These are phyloP conservation scores for Fimicolochytrium jonesii DNA, from an alignment of 192 early-diverging fungal species.

Conservation along the genomic window DNA sequence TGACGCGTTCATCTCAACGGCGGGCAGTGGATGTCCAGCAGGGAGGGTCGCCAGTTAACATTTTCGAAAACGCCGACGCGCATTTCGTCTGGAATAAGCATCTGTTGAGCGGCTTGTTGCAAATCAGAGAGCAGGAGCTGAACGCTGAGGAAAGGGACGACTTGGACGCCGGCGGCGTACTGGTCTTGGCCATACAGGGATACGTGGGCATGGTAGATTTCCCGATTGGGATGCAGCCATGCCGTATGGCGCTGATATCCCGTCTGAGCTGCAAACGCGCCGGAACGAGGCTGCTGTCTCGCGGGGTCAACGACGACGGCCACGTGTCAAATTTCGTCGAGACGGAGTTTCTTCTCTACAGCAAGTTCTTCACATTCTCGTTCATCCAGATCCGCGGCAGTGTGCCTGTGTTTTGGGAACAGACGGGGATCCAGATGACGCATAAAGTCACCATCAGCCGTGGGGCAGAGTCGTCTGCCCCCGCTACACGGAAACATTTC, in stretches of 20 bases:
- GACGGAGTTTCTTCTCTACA: constrained; percentile 78
- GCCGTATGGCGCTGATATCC: constrained; percentile 54
- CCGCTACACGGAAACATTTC: constrained; percentile 45
- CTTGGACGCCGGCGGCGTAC: constrained; percentile 71
- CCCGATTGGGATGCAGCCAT: constrained; percentile 21
- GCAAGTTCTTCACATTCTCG: constrained; percentile 52
- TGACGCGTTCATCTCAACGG: constrained; percentile 75
- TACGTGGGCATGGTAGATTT: constrained; percentile 57
- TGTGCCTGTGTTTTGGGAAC: constrained; percentile 96
- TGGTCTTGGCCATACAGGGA: constrained; percentile 74
- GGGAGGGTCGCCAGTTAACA: constrained; percentile 15
- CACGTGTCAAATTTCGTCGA: constrained; percentile 99
- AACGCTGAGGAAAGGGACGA: constrained; percentile 53
- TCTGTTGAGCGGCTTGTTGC: constrained; percentile 73
- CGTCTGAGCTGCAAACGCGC: constrained; percentile 75
- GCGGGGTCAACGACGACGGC: constrained; percentile 96
- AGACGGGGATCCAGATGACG: constrained; percentile 71
- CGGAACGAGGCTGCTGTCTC: constrained; percentile 89
- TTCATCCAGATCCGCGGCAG: constrained; percentile 86
- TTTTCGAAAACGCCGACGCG: constrained; percentile 61
- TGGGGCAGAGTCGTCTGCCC: constrained; percentile 23
- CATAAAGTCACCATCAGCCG: constrained; percentile 86
- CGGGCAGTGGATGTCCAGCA: constrained; percentile 44
- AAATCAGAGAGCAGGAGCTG: constrained; percentile 73
- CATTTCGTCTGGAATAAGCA: constrained; percentile 91